Conservation (phyloP, 192 early-diverging fungal genomes). For the Coemansia sp. region DNA sequence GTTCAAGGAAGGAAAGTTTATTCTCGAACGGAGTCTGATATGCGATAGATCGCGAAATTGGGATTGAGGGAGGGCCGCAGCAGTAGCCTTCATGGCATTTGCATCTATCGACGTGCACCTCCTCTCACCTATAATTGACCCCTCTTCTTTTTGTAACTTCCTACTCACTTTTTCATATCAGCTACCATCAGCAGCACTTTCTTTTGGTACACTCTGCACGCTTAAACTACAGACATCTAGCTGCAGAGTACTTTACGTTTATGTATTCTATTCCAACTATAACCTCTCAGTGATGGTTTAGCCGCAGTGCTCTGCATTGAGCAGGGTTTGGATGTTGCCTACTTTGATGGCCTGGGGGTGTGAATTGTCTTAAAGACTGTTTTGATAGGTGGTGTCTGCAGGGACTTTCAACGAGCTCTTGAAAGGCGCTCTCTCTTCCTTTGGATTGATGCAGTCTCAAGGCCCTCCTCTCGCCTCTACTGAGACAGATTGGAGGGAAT, state of each 20-base stretch:
- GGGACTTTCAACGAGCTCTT: no score
- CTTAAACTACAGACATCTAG: background rate
- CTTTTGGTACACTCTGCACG: background rate
- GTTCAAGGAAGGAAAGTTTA: slow-evolving; percentile 53
- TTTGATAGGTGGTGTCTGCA: no score
- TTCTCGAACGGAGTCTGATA: slow-evolving; percentile 42
- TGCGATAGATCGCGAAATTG: slow-evolving; percentile 40
- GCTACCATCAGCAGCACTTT: background rate
- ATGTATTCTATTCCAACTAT: background rate
- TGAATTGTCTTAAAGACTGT: no score
- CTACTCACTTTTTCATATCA: background rate
- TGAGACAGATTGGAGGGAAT: no score
- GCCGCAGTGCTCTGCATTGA: background rate
- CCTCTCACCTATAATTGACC: background rate
- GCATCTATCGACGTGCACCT: background rate
- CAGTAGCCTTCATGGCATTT: background rate
- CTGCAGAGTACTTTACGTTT: background rate
- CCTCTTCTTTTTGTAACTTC: background rate
- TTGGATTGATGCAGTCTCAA: no score
- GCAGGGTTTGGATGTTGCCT: background rate
- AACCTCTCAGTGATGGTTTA: background rate
- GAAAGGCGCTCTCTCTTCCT: no score
- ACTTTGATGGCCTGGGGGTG: no score
- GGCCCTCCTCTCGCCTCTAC: no score
- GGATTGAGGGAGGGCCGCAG: slow-evolving; percentile 10